Percentiles rank a stretch among this genome's conserved stretches.
phyloP scores from a whole-genome alignment of 345 rosid genomes.

The Erucastrum elatum region DNA sequence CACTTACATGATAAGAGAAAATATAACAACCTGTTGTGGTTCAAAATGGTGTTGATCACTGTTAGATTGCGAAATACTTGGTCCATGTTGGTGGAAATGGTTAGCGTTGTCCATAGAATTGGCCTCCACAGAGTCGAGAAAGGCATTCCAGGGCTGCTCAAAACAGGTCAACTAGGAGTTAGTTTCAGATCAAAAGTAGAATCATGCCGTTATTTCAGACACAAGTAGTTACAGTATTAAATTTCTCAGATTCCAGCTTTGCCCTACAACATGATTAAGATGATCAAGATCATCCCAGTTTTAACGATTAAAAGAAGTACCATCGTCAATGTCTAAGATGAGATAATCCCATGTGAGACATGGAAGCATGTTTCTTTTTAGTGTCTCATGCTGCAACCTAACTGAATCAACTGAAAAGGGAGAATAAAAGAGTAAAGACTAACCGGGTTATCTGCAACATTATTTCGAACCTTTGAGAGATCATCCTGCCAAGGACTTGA shows the following conservation, averaged over 20 bases:
- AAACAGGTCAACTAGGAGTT: slow-evolving; percentile 18
- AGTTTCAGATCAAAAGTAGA: slow-evolving; percentile 1
- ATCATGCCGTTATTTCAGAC: slow-evolving; percentile 15
- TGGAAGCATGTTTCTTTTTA: not conserved
- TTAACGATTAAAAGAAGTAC: not conserved
- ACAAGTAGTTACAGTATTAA: slow-evolving; percentile 20
- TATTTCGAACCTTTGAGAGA: slow-evolving; percentile 40
- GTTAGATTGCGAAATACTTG: slow-evolving; percentile 38
- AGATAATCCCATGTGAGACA: not conserved
- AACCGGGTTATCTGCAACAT: slow-evolving; percentile 50
- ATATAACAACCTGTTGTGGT: slow-evolving; percentile 47
- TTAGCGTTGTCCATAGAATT: slow-evolving; percentile 41
- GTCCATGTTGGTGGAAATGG: slow-evolving; percentile 44
- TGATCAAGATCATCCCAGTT: too few species aligned
- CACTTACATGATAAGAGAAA: slow-evolving; percentile 14
- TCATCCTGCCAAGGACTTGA: slow-evolving; percentile 55
- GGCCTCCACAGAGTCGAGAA: slow-evolving; percentile 45
- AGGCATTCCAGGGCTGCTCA: slow-evolving; percentile 84
- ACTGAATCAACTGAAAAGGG: not conserved
- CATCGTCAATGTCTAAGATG: slow-evolving; percentile 15
- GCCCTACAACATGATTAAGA: not conserved
- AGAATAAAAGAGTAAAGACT: slow-evolving; percentile 28
- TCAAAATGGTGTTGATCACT: slow-evolving; percentile 44
- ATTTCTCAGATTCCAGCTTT: slow-evolving; percentile 16
- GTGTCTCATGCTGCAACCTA: not conserved